Evolutionary conservation across 371 early-diverging fungal genomes (phyloP).

Genomic region (Rhizopus arrhizus): DNA sequence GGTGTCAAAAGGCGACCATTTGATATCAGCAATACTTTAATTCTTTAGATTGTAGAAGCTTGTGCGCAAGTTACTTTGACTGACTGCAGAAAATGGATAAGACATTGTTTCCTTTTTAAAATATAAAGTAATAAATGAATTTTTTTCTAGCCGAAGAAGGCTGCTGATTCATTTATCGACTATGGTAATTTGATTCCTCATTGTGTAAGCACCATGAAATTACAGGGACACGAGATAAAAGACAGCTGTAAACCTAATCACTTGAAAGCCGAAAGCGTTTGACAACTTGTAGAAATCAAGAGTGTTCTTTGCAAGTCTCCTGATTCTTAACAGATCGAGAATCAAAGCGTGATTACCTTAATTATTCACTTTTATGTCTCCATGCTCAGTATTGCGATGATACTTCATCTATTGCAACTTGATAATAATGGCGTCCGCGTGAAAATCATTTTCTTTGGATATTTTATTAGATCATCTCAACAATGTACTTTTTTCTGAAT

Average conservation of each 20-base stretch:
- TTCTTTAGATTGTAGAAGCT: too few species aligned
- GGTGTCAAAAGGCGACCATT: too few species aligned
- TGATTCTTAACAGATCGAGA: not conserved
- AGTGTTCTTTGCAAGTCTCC: not conserved
- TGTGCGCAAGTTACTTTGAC: too few species aligned
- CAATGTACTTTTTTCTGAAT: not conserved
- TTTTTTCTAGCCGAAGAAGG: not conserved
- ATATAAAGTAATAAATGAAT: too few species aligned
- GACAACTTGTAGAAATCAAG: not conserved
- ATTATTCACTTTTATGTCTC: not conserved
- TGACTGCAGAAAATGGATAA: too few species aligned
- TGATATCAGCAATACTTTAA: too few species aligned
- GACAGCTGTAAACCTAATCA: not conserved
- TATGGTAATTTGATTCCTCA: not conserved
- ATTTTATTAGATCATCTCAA: conserved; percentile 5
- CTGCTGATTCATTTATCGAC: not conserved
- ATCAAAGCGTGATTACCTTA: not conserved
- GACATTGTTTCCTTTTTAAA: too few species aligned
- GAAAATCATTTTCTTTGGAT: conserved; percentile 1
- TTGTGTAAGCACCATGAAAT: not conserved
- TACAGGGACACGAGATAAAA: not conserved
- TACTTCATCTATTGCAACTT: conserved; percentile 3
- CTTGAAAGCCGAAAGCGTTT: not conserved
- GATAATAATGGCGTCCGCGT: not conserved
- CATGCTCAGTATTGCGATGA: not conserved